A percentile compares a stretch with the other conserved stretches of the same genome.
Conservation (phyloP, 768 basidiomycete species). For the Psilocybe cyanescens region DNA sequence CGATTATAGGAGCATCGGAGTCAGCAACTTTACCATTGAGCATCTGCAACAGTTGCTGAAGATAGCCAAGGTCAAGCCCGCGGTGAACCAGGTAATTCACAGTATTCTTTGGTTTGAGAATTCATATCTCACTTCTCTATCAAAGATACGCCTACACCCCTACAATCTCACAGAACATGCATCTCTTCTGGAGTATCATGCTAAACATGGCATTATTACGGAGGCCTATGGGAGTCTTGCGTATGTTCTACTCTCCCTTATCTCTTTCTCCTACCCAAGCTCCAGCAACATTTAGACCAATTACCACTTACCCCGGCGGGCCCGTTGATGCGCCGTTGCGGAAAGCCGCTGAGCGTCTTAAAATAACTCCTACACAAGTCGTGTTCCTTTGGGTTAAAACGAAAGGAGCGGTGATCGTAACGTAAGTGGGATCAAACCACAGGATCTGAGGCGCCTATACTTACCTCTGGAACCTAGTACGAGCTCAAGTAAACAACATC, state of each 20-base stretch:
- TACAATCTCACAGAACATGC: conserved; percentile 63
- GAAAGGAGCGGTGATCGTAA: conserved; percentile 71
- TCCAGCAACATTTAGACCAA: conserved; percentile 42
- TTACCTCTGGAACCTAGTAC: conserved; percentile 42
- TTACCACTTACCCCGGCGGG: conserved; percentile 63
- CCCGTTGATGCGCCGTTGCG: conserved; percentile 62
- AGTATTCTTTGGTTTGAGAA: not conserved
- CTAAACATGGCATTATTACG: conserved; percentile 61
- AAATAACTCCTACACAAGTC: conserved; percentile 66
- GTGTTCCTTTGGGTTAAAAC: conserved; percentile 70
- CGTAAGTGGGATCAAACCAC: conserved; percentile 40
- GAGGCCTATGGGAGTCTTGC: conserved; percentile 75
- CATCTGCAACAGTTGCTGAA: conserved; percentile 56
- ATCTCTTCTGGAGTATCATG: conserved; percentile 60
- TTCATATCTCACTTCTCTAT: not conserved
- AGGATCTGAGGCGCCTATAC: not conserved
- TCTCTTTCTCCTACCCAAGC: not conserved
- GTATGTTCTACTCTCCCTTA: conserved; percentile 36
- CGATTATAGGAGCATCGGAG: conserved; percentile 64
- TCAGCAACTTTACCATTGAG: conserved; percentile 65
- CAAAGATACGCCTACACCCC: conserved; percentile 70
- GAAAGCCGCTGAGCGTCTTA: conserved; percentile 54
- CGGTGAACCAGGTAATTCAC: conserved; percentile 67
- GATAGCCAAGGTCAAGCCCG: conserved; percentile 58
- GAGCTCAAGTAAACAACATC: conserved; percentile 58